A percentile compares a stretch with the other conserved stretches of the same genome.
Evolutionary conservation across 768 basidiomycete species (phyloP).

Genomic region (Mycena floridula): DNA sequence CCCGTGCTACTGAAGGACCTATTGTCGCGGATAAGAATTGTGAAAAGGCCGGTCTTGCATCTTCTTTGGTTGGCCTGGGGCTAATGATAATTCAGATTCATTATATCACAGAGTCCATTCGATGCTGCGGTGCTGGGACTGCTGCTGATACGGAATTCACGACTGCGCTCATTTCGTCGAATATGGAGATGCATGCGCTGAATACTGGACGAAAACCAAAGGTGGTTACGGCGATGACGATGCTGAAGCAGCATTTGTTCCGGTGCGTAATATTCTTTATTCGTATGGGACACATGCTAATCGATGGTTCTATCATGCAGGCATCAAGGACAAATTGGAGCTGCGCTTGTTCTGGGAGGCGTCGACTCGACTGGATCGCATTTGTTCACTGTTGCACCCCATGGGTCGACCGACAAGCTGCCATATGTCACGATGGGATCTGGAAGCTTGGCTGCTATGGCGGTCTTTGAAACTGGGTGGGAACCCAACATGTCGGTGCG

Average conservation of each 20-base stretch:
- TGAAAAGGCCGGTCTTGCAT: conserved; percentile 89
- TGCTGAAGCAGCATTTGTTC: conserved; percentile 96
- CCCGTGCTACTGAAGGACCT: conserved; percentile 87
- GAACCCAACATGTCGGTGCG: conserved; percentile 72
- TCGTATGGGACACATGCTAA: conserved; percentile 12
- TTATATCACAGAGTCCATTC: conserved; percentile 90
- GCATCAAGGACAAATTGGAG: conserved; percentile 91
- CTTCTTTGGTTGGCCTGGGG: not conserved
- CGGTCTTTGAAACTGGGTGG: conserved; percentile 91
- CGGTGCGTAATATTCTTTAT: conserved; percentile 37
- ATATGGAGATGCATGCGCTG: conserved; percentile 89
- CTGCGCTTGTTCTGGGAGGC: conserved; percentile 93
- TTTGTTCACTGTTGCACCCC: conserved; percentile 92
- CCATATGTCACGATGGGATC: conserved; percentile 99
- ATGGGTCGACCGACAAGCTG: conserved; percentile 97
- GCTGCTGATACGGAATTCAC: conserved; percentile 98
- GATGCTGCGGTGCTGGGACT: conserved; percentile 98
- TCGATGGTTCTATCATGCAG: conserved; percentile 30
- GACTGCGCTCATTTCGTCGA: conserved; percentile 92
- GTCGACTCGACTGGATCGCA: conserved; percentile 94
- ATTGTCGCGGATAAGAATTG: conserved; percentile 99
- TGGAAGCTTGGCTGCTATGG: conserved; percentile 96
- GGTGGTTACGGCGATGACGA: conserved; percentile 98
- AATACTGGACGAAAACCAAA: conserved; percentile 88
- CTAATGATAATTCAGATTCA: conserved; percentile 64